A percentile compares a stretch with the other conserved stretches of the same genome.
Conservation (phyloP, 495 filamentous ascomycete species). For the Filosporella fistucella region DNA sequence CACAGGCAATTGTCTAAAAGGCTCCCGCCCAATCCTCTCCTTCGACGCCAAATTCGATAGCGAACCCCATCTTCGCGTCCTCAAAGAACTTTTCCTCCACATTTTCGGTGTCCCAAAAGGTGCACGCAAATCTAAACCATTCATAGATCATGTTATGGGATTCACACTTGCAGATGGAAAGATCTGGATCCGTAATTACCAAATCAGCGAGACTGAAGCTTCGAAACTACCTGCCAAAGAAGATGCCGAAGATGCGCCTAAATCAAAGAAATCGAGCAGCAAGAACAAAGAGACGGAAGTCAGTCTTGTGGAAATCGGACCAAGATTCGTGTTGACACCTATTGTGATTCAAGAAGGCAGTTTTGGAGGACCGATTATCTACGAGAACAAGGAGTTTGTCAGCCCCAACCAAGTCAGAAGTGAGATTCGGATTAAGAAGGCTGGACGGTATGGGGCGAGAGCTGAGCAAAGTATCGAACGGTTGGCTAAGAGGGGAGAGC, state of each 20-base stretch:
- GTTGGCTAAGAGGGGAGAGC: slow-evolving; percentile 64
- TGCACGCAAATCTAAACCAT: slow-evolving; percentile 87
- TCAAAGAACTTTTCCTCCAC: slow-evolving; percentile 85
- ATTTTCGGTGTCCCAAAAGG: slow-evolving; percentile 91
- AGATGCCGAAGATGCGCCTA: slow-evolving; percentile 6
- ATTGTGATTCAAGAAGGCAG: slow-evolving; percentile 93
- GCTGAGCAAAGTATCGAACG: slow-evolving; percentile 69
- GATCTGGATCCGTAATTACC: slow-evolving; percentile 94
- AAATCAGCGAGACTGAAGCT: slow-evolving; percentile 78
- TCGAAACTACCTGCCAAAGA: slow-evolving; percentile 36
- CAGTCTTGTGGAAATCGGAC: slow-evolving; percentile 87
- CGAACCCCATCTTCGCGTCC: slow-evolving; percentile 62
- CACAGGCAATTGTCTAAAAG: slow-evolving; percentile 93
- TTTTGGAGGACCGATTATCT: slow-evolving; percentile 95
- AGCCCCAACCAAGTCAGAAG: slow-evolving; percentile 90
- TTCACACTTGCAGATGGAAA: slow-evolving; percentile 92
- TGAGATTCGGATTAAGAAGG: slow-evolving; percentile 70
- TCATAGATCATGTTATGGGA: slow-evolving; percentile 89
- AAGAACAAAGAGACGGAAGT: slow-evolving; percentile 71
- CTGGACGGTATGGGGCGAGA: slow-evolving; percentile 66
- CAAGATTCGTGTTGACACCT: slow-evolving; percentile 89
- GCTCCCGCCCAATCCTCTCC: slow-evolving; percentile 87
- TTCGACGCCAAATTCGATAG: slow-evolving; percentile 85
- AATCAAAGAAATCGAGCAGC: slow-evolving; percentile 24
- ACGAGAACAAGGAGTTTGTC: slow-evolving; percentile 98